phyloP scores from a whole-genome alignment of 495 filamentous ascomycete species.

The Achaetomiella virescens region DNA sequence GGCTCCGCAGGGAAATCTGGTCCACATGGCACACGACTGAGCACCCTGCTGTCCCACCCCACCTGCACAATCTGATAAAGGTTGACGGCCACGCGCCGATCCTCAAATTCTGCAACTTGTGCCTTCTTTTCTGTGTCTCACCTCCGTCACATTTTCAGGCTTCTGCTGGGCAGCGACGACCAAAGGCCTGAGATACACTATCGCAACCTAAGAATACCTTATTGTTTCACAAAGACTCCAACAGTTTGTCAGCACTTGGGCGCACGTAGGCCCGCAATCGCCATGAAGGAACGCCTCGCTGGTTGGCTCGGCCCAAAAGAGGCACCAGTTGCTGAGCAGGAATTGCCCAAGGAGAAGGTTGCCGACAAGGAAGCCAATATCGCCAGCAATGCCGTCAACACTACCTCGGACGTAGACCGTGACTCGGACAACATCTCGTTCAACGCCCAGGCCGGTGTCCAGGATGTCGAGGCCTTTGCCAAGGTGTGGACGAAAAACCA shows the following conservation, averaged over 20 bases:
- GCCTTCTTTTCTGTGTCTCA: background rate
- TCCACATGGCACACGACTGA: no score
- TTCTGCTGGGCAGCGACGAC: no score
- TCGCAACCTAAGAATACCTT: no score
- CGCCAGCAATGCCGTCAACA: background rate
- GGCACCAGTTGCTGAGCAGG: constrained; percentile 17
- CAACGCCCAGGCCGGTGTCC: constrained; percentile 22
- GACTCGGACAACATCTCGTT: constrained; percentile 22
- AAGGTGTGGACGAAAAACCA: constrained; percentile 23
- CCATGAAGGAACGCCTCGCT: constrained; percentile 2
- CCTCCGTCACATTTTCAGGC: background rate
- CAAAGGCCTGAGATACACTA: background rate
- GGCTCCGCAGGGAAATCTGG: no score
- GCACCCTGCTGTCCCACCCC: no score
- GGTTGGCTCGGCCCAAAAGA: constrained; percentile 9
- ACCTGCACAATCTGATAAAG: no score
- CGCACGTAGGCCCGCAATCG: background rate
- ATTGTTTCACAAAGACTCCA: background rate
- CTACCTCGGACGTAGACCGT: background rate
- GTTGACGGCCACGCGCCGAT: no score
- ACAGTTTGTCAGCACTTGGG: background rate
- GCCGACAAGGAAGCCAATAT: constrained; percentile 21
- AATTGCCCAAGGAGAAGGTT: constrained; percentile 6
- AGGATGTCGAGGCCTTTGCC: constrained; percentile 24
- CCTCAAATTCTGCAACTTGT: no score